phyloP scores from a whole-genome alignment of 306 rosid genomes.

The Pterocarpus macrocarpus region DNA sequence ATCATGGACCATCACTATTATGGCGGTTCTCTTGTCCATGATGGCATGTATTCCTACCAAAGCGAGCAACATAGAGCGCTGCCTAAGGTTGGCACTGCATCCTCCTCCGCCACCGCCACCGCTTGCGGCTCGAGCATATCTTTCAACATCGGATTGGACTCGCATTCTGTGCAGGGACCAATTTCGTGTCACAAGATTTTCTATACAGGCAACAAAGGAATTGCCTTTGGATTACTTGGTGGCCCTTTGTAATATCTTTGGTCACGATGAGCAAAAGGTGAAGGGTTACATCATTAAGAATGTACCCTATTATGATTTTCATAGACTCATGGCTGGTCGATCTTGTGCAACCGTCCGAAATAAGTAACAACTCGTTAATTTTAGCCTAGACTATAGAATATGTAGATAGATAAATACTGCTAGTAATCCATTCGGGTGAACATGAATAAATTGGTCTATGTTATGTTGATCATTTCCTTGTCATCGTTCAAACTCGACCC shows the following conservation, averaged over 20 bases:
- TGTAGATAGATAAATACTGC: background rate
- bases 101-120: background rate
- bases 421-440: background rate
- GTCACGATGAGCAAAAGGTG: background rate
- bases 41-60: background rate
- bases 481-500: background rate
- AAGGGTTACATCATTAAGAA: background rate
- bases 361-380: background rate
- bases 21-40: background rate
- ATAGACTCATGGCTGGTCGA: constrained; percentile 29
- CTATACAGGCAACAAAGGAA: background rate
- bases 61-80: background rate
- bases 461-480: background rate
- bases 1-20: background rate
- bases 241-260: constrained; percentile 45
- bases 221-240: background rate
- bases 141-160: background rate
- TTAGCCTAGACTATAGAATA: background rate
- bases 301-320: background rate
- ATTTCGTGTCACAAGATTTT: background rate
- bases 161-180: background rate
- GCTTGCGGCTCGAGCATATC: background rate
- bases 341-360: constrained; percentile 31
- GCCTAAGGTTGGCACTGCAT: background rate
- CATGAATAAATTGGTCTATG: background rate